phyloP scores from a whole-genome alignment of 2,329 filamentous ascomycete genomes.

The Colletotrichum sp. region DNA sequence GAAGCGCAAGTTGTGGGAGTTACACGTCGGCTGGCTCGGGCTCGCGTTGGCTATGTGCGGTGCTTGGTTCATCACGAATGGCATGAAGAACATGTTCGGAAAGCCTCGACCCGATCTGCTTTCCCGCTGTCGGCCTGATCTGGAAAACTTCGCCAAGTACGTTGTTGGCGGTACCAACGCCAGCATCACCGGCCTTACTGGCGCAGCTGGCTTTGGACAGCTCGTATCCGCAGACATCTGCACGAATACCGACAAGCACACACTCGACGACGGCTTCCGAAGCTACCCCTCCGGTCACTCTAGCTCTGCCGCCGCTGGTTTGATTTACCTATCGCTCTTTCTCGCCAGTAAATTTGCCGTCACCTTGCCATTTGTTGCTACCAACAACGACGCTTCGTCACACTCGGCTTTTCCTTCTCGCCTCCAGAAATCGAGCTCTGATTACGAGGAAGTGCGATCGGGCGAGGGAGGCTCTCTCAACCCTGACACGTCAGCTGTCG shows the following conservation, averaged over 20 bases:
- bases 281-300: slow-evolving; percentile 68
- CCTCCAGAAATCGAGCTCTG: slow-evolving; percentile 50
- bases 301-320: slow-evolving; percentile 77
- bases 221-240: slow-evolving; percentile 83
- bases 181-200: slow-evolving; percentile 6
- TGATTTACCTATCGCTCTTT: slow-evolving; percentile 87
- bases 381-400: slow-evolving; percentile 45
- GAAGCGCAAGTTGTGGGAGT: slow-evolving; percentile 88
- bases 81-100: slow-evolving; percentile 79
- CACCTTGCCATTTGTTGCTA: slow-evolving; percentile 71
- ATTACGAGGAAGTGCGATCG: slow-evolving; percentile 34
- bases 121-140: slow-evolving; percentile 77
- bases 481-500: slow-evolving; percentile 18
- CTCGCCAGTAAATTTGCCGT: slow-evolving; percentile 83
- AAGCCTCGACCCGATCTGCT: slow-evolving; percentile 83
- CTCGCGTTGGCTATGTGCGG: slow-evolving; percentile 74
- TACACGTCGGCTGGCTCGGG: slow-evolving; percentile 85
- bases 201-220: slow-evolving; percentile 55
- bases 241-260: slow-evolving; percentile 62
- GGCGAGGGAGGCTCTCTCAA: slow-evolving; percentile 9
- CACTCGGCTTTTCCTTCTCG: slow-evolving; percentile 80
- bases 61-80: slow-evolving; percentile 82
- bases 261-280: slow-evolving; percentile 81
- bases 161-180: slow-evolving; percentile 60
- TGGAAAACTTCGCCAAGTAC: slow-evolving; percentile 64